Evolutionary conservation across 2,329 filamentous ascomycete species (phyloP).

Genomic region (Bipolaris victoriae): DNA sequence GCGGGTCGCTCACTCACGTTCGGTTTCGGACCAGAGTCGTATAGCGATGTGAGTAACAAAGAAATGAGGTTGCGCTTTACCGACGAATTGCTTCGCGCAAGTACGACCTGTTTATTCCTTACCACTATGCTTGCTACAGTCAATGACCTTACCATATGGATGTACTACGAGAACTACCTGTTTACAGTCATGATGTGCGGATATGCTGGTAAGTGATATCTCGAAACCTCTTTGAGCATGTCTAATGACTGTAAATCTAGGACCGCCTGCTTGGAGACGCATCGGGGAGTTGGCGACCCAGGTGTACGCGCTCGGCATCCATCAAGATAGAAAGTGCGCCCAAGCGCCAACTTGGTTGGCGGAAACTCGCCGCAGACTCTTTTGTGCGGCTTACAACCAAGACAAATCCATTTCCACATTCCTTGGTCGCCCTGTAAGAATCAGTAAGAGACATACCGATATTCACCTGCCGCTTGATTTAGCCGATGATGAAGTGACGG

Average conservation of each 20-base stretch:
- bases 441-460: constrained; percentile 41
- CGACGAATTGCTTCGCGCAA: constrained; percentile 43
- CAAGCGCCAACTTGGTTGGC: constrained; percentile 37
- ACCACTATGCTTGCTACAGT: constrained; percentile 48
- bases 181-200: constrained; percentile 48
- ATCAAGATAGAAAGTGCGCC: constrained; percentile 36
- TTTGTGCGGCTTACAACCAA: constrained; percentile 37
- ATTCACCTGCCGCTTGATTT: constrained; percentile 40
- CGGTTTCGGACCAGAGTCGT: constrained; percentile 29
- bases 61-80: constrained; percentile 29
- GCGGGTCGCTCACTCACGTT: constrained; percentile 45
- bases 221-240: too few species aligned
- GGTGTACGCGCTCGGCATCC: constrained; percentile 41
- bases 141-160: constrained; percentile 49
- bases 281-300: constrained; percentile 40
- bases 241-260: constrained; percentile 7
- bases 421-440: constrained; percentile 40
- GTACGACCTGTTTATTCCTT: constrained; percentile 47
- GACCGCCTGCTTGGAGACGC: constrained; percentile 42
- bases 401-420: constrained; percentile 46
- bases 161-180: constrained; percentile 46
- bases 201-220: constrained; percentile 41
- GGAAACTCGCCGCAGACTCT: constrained; percentile 39
- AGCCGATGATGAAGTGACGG: constrained; percentile 35
- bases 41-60: constrained; percentile 26